Conservation (phyloP, 2,329 filamentous ascomycete species). For the Fusarium subglutinans region DNA sequence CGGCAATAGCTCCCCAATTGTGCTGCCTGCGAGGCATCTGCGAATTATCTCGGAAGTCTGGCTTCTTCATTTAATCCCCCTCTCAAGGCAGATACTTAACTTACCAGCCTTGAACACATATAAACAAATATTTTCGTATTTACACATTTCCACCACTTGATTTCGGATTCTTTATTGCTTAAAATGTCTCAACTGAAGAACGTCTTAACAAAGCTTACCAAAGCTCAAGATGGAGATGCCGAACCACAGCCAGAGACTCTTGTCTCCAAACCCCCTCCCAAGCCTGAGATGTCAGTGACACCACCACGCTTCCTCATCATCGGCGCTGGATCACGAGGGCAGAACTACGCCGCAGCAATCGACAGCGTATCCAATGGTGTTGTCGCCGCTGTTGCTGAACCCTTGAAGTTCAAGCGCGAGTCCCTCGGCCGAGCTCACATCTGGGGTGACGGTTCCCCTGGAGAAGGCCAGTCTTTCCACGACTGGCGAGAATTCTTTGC, state of each 20-base stretch:
- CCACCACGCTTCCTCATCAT: conserved; percentile 79
- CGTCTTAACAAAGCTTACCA: conserved; percentile 31
- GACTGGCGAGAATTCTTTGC: conserved; percentile 80
- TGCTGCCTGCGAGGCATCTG: conserved; percentile 9
- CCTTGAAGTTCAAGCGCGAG: conserved; percentile 77
- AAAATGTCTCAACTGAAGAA: conserved; percentile 36
- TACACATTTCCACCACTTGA: not conserved
- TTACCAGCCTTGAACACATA: not conserved
- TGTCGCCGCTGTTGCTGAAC: conserved; percentile 84
- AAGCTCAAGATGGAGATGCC: conserved; percentile 6
- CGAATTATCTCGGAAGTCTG: not conserved
- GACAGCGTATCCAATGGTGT: conserved; percentile 70
- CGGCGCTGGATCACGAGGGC: conserved; percentile 83
- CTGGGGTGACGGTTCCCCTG: conserved; percentile 65
- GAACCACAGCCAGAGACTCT: conserved; percentile 37
- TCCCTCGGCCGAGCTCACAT: conserved; percentile 77
- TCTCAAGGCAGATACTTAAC: conserved; percentile 6
- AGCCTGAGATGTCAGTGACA: conserved; percentile 56
- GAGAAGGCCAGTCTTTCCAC: conserved; percentile 73
- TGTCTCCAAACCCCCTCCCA: conserved; percentile 47
- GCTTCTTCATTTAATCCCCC: not conserved
- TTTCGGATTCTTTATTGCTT: not conserved
- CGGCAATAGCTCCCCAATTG: not conserved
- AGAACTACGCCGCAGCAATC: conserved; percentile 76
- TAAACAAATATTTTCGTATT: not conserved